phyloP scores from a whole-genome alignment of 192 early-diverging fungal genomes.

The Coemansia sp. region DNA sequence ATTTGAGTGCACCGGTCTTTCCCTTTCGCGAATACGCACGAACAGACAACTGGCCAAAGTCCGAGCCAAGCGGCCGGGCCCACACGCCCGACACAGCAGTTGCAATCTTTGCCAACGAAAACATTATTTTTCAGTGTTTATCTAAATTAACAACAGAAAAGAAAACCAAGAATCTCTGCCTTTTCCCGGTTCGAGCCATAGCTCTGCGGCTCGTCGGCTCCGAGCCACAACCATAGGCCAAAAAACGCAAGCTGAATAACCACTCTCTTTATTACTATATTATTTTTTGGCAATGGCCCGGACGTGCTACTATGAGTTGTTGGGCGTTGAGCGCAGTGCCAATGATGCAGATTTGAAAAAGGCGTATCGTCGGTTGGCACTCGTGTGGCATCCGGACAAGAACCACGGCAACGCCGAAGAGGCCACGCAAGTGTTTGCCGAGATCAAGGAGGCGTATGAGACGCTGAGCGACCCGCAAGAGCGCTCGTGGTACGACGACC shows the following conservation, averaged over 20 bases:
- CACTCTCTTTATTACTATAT: no score
- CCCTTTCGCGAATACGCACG: background rate
- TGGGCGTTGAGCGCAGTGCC: slow-evolving; percentile 75
- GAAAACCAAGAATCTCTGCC: no score
- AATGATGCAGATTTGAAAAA: slow-evolving; percentile 80
- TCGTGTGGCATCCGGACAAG: slow-evolving; percentile 88
- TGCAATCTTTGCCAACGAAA: background rate
- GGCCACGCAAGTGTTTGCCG: slow-evolving; percentile 81
- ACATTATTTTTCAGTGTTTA: background rate
- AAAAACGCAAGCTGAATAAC: no score
- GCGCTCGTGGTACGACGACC: slow-evolving; percentile 93
- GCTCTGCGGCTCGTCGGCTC: no score
- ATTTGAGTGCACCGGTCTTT: background rate
- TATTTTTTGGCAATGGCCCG: slow-evolving; percentile 43
- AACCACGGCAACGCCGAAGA: slow-evolving; percentile 80
- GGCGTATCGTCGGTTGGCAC: slow-evolving; percentile 74
- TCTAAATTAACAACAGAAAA: no score
- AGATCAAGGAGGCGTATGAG: slow-evolving; percentile 92
- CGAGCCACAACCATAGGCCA: no score
- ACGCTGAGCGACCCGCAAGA: slow-evolving; percentile 89
- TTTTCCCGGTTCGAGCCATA: no score
- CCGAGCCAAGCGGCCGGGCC: background rate
- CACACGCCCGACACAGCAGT: background rate
- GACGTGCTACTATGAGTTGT: slow-evolving; percentile 88
- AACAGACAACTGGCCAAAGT: background rate